Base-by-base conservation (phyloP, 768 basidiomycete genomes). In the Trametes cinnabarina region DNA sequence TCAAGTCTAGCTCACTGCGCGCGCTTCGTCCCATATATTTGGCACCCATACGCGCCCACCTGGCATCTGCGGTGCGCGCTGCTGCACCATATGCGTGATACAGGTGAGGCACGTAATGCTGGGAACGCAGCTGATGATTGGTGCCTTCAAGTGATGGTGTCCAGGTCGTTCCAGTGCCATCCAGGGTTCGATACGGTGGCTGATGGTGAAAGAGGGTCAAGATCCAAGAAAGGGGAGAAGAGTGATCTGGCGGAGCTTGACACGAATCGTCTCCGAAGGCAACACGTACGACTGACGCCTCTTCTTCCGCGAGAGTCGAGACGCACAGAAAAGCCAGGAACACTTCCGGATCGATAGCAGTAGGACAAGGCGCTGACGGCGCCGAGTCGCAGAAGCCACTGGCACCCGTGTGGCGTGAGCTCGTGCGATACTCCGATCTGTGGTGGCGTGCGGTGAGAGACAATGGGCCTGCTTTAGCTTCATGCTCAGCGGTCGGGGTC, bases 251-350 rank as follows among this genome's bases (percentile, higher is more conserved):
- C 51, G 51, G 58, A 59, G 51, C 34, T 40, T 11, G 23, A 53
- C 23, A 46, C n/a, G 26, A 39, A 43, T 19, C 3, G 26, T 34
- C 46, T 53, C 46, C 51, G 40, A 47, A 59, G 19, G 39, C 30
- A 15, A 34, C 40, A 41, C 50, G 51, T 47, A 34, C 30, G 10
- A 20, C 19, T 58, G 57, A 48, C 57, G 32, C 40, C 39, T 39
- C 46, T 58, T 58, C 57, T 58, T 58, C 57, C 57, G 57, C 57
- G 51, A 58, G n/a, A n/a, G n/a, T n/a, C n/a, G n/a, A n/a, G 25
- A 48, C 57, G 39, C 32, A 51, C 30, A 25, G 4, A 28, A 11
- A 26, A 43, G 39, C 42, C 44, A 54, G 42, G 51, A 26, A 47
- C 26, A 39, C 20, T 39, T 34, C 35, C 30, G 37, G 47, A 48